Evolutionary conservation across 352 stramenopile species (phyloP), one percentile per base, ranked within the genome.

Genomic region (Thalassiosira sp.): DNA sequence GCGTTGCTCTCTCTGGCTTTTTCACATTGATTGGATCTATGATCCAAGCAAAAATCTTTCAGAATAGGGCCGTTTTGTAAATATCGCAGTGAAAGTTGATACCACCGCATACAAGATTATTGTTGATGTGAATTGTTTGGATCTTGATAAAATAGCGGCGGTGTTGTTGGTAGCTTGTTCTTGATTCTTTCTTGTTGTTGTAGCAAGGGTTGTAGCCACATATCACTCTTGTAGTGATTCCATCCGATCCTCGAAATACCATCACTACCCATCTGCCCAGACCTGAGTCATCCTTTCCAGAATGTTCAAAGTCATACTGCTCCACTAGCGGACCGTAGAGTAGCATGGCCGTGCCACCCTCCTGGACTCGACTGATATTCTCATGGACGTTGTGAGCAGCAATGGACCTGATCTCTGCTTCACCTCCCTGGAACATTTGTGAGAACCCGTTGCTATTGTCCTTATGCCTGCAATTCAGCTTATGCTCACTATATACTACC

Each of bases 81-180:
- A n/a, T n/a, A n/a, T n/a, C n/a, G n/a, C n/a, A n/a, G n/a, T n/a
- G n/a, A n/a, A n/a, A n/a, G n/a, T n/a, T n/a, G n/a, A n/a, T n/a
- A n/a, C n/a, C n/a, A n/a, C n/a, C n/a, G n/a, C n/a, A n/a, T n/a
- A n/a, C n/a, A n/a, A n/a, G n/a, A n/a, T n/a, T n/a, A n/a, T n/a
- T n/a, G n/a, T n/a, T n/a, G n/a, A n/a, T n/a, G n/a, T n/a, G n/a
- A n/a, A n/a, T n/a, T n/a, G n/a, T n/a, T n/a, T n/a, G n/a, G n/a
- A n/a, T n/a, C n/a, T n/a, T 28, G 18, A 75, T 48, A 18, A 64
- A 71, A 6, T 75, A 80, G 7, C 63, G 24, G 0, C 45, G 33
- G 1, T 80, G 62, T 37, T 80, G 72, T 51, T 81, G 63, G 25
- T 76, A 81, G 5, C 18, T 63, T 0, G 72, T 52, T 3, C 33